These are phyloP conservation scores for Anisodus tanguticus DNA, from an alignment of 257 asterid genomes.

Conservation along the genomic window DNA sequence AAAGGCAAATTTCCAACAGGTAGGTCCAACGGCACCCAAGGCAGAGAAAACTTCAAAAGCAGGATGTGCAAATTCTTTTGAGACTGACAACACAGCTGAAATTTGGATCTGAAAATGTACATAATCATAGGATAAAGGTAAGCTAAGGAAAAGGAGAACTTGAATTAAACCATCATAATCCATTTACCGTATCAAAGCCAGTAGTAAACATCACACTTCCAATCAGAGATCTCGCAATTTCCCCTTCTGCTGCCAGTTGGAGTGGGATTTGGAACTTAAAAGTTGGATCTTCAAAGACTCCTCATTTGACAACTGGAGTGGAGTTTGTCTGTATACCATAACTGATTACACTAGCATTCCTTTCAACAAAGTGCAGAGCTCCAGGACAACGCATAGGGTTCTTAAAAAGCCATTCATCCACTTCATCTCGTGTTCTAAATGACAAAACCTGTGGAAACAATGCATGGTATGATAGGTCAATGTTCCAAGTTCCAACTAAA, in stretches of 20 bases:
- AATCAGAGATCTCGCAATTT: conserved; percentile 76
- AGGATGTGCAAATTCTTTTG: conserved; percentile 89
- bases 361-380: conserved; percentile 80
- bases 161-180: conserved; percentile 3
- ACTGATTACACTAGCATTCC: conserved; percentile 76
- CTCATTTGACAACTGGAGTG: conserved; percentile 65
- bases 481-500: neutral
- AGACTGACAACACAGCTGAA: conserved; percentile 75
- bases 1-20: too few species aligned
- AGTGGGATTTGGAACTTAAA: conserved; percentile 89
- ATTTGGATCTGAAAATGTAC: conserved; percentile 58
- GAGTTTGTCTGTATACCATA: conserved; percentile 96
- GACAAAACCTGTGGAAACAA: conserved; percentile 57
- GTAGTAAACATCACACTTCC: conserved; percentile 40
- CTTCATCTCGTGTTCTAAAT: conserved; percentile 66
- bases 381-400: conserved; percentile 84
- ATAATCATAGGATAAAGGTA: conserved; percentile 33
- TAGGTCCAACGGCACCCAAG: conserved; percentile 70
- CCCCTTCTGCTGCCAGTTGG: conserved; percentile 96
- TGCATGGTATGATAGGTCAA: conserved; percentile 18
- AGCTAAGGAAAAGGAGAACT: conserved; percentile 23
- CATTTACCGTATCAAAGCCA: conserved; percentile 12
- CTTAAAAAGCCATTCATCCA: conserved; percentile 80
- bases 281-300: conserved; percentile 80
- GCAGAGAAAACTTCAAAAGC: conserved; percentile 63